Conservation (phyloP, 257 asterid species). For the Solanum arcanum region DNA sequence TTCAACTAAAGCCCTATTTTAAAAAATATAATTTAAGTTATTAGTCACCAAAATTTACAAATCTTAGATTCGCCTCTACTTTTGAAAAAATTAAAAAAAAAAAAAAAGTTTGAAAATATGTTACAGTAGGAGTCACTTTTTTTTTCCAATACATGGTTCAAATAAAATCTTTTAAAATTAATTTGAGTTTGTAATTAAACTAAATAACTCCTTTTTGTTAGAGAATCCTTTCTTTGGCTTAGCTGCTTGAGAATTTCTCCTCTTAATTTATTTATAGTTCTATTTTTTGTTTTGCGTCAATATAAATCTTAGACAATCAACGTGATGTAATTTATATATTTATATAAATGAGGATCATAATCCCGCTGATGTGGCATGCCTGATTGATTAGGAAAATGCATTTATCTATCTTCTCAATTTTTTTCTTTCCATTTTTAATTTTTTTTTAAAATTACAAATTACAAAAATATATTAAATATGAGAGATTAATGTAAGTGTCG, state of each 20-base stretch:
- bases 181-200: not conserved
- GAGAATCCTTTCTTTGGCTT: not conserved
- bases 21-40: too few relatives aligned
- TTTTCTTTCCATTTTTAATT: too few relatives aligned
- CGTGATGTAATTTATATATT: too few relatives aligned
- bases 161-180: not conserved
- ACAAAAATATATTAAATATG: too few relatives aligned
- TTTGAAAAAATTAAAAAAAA: not conserved
- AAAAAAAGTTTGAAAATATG: not conserved
- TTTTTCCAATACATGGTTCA: not conserved
- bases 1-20: not conserved
- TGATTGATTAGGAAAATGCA: too few relatives aligned
- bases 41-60: not conserved
- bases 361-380: too few relatives aligned
- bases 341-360: too few relatives aligned
- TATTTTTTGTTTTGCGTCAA: not conserved
- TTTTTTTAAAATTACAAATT: too few relatives aligned
- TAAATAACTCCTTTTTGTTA: not conserved
- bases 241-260: not conserved
- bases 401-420: too few relatives aligned
- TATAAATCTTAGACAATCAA: not conserved
- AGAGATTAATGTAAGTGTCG: too few relatives aligned
- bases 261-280: not conserved
- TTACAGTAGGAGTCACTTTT: not conserved
- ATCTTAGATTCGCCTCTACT: not conserved